Evolutionary conservation across 805 yeast genomes (phyloP), one percentile per base, ranked within the genome.

Genomic region (Kregervanrija pseudodelftensis): DNA sequence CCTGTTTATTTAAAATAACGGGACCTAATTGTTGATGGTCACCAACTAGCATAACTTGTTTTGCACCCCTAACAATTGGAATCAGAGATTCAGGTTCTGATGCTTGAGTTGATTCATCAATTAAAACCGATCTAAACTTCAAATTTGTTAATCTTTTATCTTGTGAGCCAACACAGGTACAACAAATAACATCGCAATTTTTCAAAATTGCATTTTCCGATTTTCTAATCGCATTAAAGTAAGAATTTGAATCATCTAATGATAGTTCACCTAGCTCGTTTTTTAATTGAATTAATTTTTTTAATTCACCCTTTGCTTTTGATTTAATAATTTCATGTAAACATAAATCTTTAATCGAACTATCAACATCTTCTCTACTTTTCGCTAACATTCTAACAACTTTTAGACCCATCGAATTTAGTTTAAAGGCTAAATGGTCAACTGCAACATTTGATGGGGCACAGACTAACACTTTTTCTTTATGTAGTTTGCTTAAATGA

Each of bases 11-110:
- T 45, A 86, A 64, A 40, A 91, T 83, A 17, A 89, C 95, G 0
- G 98, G 97, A 1, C 97, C 96, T 52, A 90, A 70, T 68, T 90
- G 98, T 66, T 88, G 91, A 65, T 91, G 97, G 63, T 90, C 98
- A 58, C 98, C 98, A 36, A 66, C 96, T 32, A 90, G 67, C 39
- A 90, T 77, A 7, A 89, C 87, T 60, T 90, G 96, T 58, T 83
- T 84, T 39, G 95, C 89, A 22, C 96, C 96, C 53, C 82, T 84
- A 2, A 84, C 88, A 34, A 90, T 77, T 11, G 98, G 96, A 52
- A 90, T 87, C 56, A 90, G 71, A 56, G 85, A 79, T 62, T 89
- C 96, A 1, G 96, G 96, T 62, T 90, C 98, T 0, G 91, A 77
- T 2, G 96, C 91, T 66, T 91, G 97, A 0, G 97, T 88, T 57